Conservation (phyloP, 2,329 filamentous ascomycete genomes). For the Pseudogymnoascus sp. region DNA sequence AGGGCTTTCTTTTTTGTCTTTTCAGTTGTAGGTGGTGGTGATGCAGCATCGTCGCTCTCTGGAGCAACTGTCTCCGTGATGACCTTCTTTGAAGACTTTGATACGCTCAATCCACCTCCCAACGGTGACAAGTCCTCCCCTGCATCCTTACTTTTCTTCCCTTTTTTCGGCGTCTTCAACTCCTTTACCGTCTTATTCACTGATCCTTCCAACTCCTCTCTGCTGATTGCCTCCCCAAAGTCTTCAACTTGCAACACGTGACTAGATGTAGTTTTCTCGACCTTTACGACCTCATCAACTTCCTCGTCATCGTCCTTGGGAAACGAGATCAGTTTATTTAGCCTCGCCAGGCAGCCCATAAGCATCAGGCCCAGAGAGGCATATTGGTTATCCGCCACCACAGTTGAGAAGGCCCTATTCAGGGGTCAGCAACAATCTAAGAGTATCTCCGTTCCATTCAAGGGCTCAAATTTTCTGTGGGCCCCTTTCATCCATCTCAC, state of each 20-base stretch:
- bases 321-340: slow-evolving; percentile 38
- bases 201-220: slow-evolving; percentile 18
- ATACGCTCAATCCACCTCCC: not conserved
- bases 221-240: slow-evolving; percentile 29
- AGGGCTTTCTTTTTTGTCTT: slow-evolving; percentile 24
- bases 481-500: not conserved
- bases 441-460: not conserved
- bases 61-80: not conserved
- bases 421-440: slow-evolving; percentile 19
- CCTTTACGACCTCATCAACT: not conserved
- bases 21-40: not conserved
- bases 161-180: not conserved
- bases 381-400: slow-evolving; percentile 67
- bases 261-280: not conserved
- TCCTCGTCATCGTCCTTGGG: slow-evolving; percentile 18
- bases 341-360: slow-evolving; percentile 54
- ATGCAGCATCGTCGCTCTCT: not conserved
- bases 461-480: not conserved
- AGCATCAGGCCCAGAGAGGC: slow-evolving; percentile 64
- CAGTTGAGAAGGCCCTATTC: slow-evolving; percentile 54
- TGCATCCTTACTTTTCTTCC: not conserved
- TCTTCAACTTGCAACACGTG: slow-evolving; percentile 19
- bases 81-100: not conserved
- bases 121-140: not conserved
- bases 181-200: slow-evolving; percentile 3